Evolutionary conservation across 2,329 filamentous ascomycete species (phyloP), one percentile per base, ranked within the genome.

Genomic region (Monosporascus sp.): DNA sequence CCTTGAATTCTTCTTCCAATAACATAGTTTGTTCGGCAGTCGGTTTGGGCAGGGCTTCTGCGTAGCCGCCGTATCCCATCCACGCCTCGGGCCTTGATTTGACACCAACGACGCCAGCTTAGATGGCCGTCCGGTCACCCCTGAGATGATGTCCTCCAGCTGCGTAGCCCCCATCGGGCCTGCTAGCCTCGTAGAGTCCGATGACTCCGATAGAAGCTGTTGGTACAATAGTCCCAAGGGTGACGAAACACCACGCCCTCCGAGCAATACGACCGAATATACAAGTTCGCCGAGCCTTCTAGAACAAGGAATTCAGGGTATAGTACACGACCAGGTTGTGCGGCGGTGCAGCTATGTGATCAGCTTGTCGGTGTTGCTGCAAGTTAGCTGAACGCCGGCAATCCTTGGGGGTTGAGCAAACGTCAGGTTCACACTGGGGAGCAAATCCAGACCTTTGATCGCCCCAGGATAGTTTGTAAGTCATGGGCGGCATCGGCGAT

Each of bases 91-190:
- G 70, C 5, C 80, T 85, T 51, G 82, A 80, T 74, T 90, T 91
- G 61, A 86, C 86, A 46, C 85, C 86, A 28, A 88, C 80, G 52
- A 91, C 84, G 47, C 87, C 87, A 52, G 84, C 82, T 63, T 87
- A 80, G 55, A 89, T 89, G 31, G 85, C 84, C 3, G 79, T 82
- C 87, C 86, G 89, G 71, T 91, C 87, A 46, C 84, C 88, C 79
- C 75, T 45, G 86, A 83, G 44, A 91, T 75, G 22, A 84, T 70
- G 46, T 82, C 84, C 69, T 90, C 87, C 68, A 87, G 68, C 59
- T 76, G 78, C 62, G 80, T 78, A 2, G 87, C 86, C 63, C n/a
- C 87, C 83, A 28, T 74, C 69, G 38, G 80, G 63, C 55, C 80
- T 75, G 22, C 85, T 86, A 41, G 77, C 68, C 49, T 75, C 72